Base-by-base conservation (phyloP, 2,329 filamentous ascomycete species). In the Annulohypoxylon truncatum region DNA sequence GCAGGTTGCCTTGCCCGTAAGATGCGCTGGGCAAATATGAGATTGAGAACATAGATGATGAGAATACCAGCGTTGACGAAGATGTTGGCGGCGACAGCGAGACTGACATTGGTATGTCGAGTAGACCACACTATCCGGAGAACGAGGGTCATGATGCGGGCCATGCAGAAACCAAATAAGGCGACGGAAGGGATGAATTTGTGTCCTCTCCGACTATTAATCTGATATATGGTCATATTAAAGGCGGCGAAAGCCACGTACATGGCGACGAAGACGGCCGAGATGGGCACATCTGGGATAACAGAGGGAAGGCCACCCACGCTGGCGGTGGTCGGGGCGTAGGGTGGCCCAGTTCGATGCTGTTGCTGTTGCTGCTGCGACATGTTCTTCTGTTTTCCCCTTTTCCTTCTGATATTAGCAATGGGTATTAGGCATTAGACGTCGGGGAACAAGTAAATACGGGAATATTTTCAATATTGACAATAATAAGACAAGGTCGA, bases 281-380 rank as follows among this genome's bases (percentile, higher is more conserved):
- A 86, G 74, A 93, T 83, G 35, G 91, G 89, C 6, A 89, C 82
- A 75, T 94, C 92, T 67, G 90, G 79, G 2, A 74, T 67, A 3
- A 82, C 74, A 1, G 82, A 85, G 1, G 92, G 91, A 6, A 79
- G 70, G 22, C 89, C 87, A 61, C 90, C 90, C 15, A 89, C 77
- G 13, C 75, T 73, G 42, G 89, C 87, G 10, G 72, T 78, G 10
- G 69, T 74, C 2, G 83, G 81, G 3, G 76, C 71, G 59, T 83
- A 84, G 2, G 82, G 82, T 5, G 78, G 77, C 2, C 76, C 76
- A 8, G 69, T n/a, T 6, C 47, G 69, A 28, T 66, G 63, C 4
- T 54, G 63, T 6, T 64, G 66, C 52, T 66, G 64, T 58, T n/a
- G 35, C 15, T 38, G 35, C 35, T 72, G 68, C 20, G 72, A 70